Evolutionary conservation across 805 yeast species (phyloP), one percentile per base, ranked within the genome.

Genomic region (Ogataea allantospora): DNA sequence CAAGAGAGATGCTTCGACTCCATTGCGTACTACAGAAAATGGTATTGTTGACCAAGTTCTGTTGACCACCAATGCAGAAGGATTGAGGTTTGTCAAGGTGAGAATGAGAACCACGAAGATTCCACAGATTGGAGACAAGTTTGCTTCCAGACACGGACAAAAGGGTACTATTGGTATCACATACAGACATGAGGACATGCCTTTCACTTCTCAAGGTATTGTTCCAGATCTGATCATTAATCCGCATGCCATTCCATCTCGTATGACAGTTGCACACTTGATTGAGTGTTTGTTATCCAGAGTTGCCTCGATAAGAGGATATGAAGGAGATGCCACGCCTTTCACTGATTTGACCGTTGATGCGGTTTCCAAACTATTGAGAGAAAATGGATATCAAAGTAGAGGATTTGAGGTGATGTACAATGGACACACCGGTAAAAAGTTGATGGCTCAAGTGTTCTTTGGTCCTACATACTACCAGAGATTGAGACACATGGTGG

Each of bases 121-220:
- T 31, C 99, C 99, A 9, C 99, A 93, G 68, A 91, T 93, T 66
- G 99, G 99, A 66, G 99, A 93, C 67, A 93, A 93, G 68, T 93
- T 93, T 68, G 98, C 99, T 6, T 91, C 98, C 27, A 86, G 99
- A 70, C 99, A 93, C 75, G 99, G 99, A 63, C 99, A 93, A 68
- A 93, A 93, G 71, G 99, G 99, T 83, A 93, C 99, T 14, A 89
- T 93, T 66, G 99, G 99, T 81, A 93, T 93, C 47, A 93, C 99
- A 0, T 93, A 91, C 62, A 79, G 97, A 63, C 93, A 91, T 63
- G 99, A 93, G 66, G 99, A 93, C 63, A 91, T 93, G 98, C 99
- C 99, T 19, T 93, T 93, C 63, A 82, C 95, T 7, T 74, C 87
- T 3, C 95, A 91, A 63, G 99, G 99, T 64, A 66, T 91, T 60